These are phyloP conservation scores for Backusella sp. DNA, from an alignment of 192 early-diverging fungal species.

Conservation along the genomic window DNA sequence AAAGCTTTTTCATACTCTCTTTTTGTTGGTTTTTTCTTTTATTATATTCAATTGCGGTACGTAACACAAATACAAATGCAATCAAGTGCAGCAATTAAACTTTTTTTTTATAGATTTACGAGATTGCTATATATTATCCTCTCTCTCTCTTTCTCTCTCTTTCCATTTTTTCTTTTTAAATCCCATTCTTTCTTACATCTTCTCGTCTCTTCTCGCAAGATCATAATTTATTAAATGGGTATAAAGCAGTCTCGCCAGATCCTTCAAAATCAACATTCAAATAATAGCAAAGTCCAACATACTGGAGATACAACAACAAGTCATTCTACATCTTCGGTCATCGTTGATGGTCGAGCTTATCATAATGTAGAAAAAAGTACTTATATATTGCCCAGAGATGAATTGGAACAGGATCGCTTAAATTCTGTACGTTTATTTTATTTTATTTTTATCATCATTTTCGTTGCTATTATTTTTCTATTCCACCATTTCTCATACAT, in stretches of 20 bases:
- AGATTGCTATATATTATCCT: not conserved
- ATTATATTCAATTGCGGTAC: not conserved
- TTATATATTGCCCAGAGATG: conserved; percentile 34
- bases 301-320: not conserved
- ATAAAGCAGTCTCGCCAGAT: not conserved
- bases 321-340: not conserved
- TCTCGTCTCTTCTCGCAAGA: not conserved
- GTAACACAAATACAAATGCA: not conserved
- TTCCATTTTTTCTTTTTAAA: not conserved
- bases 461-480: not conserved
- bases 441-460: not conserved
- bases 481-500: not conserved
- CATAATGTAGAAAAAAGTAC: conserved; percentile 27
- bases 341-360: conserved; percentile 27
- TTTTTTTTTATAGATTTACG: not conserved
- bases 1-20: not conserved
- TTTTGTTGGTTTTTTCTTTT: not conserved
- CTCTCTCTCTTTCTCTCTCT: not conserved
- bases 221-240: not conserved
- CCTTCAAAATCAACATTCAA: not conserved
- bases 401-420: conserved; percentile 32
- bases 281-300: not conserved
- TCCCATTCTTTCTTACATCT: not conserved
- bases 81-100: conserved; percentile 4
- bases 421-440: conserved; percentile 10